Evolutionary conservation across 2,329 filamentous ascomycete genomes (phyloP).

Genomic region (Hypoxylon sp.): DNA sequence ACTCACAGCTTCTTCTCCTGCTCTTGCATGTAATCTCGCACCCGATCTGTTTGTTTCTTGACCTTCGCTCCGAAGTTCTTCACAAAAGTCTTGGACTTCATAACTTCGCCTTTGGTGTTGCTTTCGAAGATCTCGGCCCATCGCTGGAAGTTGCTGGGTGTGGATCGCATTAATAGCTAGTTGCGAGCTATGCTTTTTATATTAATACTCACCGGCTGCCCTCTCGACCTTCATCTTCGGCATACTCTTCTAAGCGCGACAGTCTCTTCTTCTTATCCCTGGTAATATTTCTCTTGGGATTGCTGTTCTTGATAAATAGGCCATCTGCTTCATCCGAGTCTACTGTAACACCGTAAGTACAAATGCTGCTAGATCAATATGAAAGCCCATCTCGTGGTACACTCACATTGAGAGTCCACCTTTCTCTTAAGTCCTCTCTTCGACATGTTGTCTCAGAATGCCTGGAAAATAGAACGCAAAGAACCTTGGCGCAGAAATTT

Average conservation of each 20-base stretch:
- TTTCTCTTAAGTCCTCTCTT: conserved; percentile 46
- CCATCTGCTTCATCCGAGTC: conserved; percentile 37
- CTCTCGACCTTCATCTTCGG: conserved; percentile 50
- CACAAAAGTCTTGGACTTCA: conserved; percentile 52
- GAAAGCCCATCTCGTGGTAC: background rate
- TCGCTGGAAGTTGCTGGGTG: conserved; percentile 47
- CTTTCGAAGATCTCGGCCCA: conserved; percentile 51
- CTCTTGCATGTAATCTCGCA: conserved; percentile 45
- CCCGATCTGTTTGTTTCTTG: conserved; percentile 40
- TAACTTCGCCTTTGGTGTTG: conserved; percentile 50
- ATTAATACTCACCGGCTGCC: conserved; percentile 43
- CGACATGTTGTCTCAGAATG: conserved; percentile 33
- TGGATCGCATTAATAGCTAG: conserved; percentile 8
- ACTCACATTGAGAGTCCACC: conserved; percentile 30
- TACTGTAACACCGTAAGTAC: conserved; percentile 27
- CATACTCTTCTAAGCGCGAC: conserved; percentile 52
- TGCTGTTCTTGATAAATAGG: conserved; percentile 21
- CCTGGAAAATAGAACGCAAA: background rate
- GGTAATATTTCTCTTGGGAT: conserved; percentile 19
- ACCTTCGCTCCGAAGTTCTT: conserved; percentile 49
- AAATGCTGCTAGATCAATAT: background rate
- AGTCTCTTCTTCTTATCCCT: conserved; percentile 43
- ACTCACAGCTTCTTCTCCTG: conserved; percentile 54
- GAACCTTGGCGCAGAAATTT: background rate
- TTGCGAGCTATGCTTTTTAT: no score